These are phyloP conservation scores for Dovyalis caffra DNA, from an alignment of 345 rosid species.

Conservation along the genomic window DNA sequence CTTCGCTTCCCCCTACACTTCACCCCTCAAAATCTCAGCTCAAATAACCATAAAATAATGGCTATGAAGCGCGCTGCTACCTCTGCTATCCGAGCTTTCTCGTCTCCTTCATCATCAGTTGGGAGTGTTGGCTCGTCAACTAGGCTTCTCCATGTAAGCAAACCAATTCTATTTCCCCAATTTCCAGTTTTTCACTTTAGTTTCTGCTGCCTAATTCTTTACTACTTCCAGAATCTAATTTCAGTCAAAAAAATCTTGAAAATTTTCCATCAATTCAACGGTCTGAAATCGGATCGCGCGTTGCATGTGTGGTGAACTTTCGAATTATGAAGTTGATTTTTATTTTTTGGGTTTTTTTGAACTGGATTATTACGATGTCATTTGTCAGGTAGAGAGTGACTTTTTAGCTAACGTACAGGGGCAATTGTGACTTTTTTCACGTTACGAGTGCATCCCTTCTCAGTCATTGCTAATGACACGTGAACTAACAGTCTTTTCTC, in stretches of 20 bases:
- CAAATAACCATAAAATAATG: constrained; percentile 20
- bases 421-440: background rate
- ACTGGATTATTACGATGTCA: background rate
- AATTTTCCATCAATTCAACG: background rate
- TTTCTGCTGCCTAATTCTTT: too few relatives aligned
- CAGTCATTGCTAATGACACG: too few relatives aligned
- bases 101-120: constrained; percentile 34
- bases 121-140: constrained; percentile 29
- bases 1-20: too few relatives aligned
- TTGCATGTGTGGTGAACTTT: background rate
- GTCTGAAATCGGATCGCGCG: background rate
- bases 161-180: background rate
- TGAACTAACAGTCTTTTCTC: too few relatives aligned
- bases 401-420: too few relatives aligned
- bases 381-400: background rate
- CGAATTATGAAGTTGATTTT: too few relatives aligned
- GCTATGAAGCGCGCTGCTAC: constrained; percentile 56
- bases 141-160: constrained; percentile 65
- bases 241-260: too few relatives aligned
- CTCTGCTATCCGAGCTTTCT: constrained; percentile 49
- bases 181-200: too few relatives aligned
- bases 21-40: too few relatives aligned
- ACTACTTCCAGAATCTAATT: too few relatives aligned
- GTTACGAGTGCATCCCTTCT: background rate
- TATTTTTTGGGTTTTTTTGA: too few relatives aligned